Evolutionary conservation across 2,329 filamentous ascomycete genomes (phyloP).

Genomic region (Colletotrichum spinosum): DNA sequence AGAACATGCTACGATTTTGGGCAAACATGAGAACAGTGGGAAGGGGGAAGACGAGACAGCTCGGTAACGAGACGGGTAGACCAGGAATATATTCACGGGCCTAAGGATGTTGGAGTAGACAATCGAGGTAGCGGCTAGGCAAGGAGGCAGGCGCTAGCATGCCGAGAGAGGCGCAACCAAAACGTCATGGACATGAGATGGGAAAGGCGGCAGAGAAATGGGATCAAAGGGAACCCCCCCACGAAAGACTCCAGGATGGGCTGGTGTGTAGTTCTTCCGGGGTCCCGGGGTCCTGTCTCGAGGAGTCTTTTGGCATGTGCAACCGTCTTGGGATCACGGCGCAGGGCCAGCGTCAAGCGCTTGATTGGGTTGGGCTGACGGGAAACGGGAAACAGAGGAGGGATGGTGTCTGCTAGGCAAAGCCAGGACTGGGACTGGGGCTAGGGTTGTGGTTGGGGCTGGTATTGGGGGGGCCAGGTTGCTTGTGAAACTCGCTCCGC

Average conservation of each 20-base stretch:
- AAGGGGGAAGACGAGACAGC: not conserved
- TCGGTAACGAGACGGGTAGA: slow-evolving; percentile 15
- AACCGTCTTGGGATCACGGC: slow-evolving; percentile 14
- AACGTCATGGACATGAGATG: slow-evolving; percentile 24
- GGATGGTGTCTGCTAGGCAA: not conserved
- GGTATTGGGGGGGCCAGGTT: too few relatives aligned
- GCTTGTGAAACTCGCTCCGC: slow-evolving; percentile 45
- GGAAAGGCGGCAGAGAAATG: slow-evolving; percentile 29
- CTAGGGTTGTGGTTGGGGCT: slow-evolving; percentile 26
- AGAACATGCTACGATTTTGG: slow-evolving; percentile 39
- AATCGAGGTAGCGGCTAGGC: slow-evolving; percentile 3
- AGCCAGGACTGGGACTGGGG: slow-evolving; percentile 1
- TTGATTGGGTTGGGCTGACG: slow-evolving; percentile 34
- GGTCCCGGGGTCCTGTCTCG: slow-evolving; percentile 25
- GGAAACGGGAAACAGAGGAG: slow-evolving; percentile 18
- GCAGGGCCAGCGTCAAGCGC: slow-evolving; percentile 23
- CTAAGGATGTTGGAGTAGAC: slow-evolving; percentile 30
- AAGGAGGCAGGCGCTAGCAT: slow-evolving; percentile 20
- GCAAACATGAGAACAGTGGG: slow-evolving; percentile 18
- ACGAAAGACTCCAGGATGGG: slow-evolving; percentile 26
- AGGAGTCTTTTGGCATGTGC: slow-evolving; percentile 34
- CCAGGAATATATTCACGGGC: slow-evolving; percentile 36
- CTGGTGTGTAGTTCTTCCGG: slow-evolving; percentile 21
- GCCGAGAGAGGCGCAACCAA: slow-evolving; percentile 13
- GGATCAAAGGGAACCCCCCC: slow-evolving; percentile 38